These are phyloP conservation scores for Mycena metata DNA, from an alignment of 768 basidiomycete genomes.

Conservation along the genomic window DNA sequence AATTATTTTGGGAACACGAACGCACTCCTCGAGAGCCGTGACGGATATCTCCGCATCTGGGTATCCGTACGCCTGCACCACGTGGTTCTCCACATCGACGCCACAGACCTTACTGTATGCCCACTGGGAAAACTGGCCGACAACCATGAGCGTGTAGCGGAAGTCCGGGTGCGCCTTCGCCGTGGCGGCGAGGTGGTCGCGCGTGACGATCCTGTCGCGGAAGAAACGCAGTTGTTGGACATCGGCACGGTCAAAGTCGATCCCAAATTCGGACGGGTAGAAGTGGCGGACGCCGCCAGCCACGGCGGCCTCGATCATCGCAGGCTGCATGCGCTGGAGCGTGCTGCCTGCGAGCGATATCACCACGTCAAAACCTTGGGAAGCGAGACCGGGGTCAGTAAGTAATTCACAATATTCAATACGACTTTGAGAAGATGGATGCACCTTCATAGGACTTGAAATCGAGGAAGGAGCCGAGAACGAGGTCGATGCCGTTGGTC, in stretches of 20 bases:
- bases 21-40: conserved; percentile 21
- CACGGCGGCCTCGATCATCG: conserved; percentile 26
- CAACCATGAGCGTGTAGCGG: conserved; percentile 24
- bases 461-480: conserved; percentile 17
- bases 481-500: conserved; percentile 18
- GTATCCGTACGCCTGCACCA: conserved; percentile 9
- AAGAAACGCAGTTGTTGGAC: conserved; percentile 16
- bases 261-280: conserved; percentile 29
- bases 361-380: conserved; percentile 24
- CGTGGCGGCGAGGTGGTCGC: conserved; percentile 25
- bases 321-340: conserved; percentile 4
- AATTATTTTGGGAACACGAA: neutral
- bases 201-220: conserved; percentile 22
- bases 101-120: neutral
- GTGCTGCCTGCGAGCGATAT: conserved; percentile 15
- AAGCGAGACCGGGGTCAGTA: neutral
- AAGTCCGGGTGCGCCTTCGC: too few relatives aligned
- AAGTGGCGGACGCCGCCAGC: conserved; percentile 24
- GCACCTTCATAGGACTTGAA: conserved; percentile 17
- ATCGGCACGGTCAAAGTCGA: conserved; percentile 4
- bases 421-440: too few relatives aligned
- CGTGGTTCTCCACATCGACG: conserved; percentile 19
- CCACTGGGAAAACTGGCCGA: conserved; percentile 18
- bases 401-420: too few relatives aligned
- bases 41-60: conserved; percentile 19